Conservation (phyloP, 1,284 basidiomycete genomes). For the Trametes versicolor region DNA sequence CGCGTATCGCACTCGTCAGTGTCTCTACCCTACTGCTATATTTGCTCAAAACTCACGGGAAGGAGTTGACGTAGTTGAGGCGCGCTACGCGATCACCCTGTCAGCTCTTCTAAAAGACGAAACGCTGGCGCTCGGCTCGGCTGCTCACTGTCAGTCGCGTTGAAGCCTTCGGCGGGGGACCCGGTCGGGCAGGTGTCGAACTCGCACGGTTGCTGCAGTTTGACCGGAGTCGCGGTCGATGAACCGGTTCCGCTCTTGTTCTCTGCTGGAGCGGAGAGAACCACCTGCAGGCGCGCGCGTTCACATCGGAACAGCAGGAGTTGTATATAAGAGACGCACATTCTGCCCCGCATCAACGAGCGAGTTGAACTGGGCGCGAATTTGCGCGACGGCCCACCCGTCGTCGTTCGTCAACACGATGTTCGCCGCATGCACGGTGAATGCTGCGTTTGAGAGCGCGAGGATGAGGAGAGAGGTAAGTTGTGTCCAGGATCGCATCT, state of each 20-base stretch:
- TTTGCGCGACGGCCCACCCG: slow-evolving; percentile 61
- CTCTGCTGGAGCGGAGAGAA: slow-evolving; percentile 52
- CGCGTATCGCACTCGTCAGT: not conserved
- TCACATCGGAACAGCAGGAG: too few species aligned
- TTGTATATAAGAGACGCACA: too few species aligned
- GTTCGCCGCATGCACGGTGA: slow-evolving; percentile 10
- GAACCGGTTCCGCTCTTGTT: slow-evolving; percentile 55
- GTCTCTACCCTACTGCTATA: not conserved
- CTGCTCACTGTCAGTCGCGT: slow-evolving; percentile 53
- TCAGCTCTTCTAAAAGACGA: too few species aligned
- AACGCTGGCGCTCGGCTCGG: not conserved
- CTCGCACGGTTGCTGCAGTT: slow-evolving; percentile 49
- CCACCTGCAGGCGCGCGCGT: slow-evolving; percentile 41
- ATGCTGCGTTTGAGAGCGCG: not conserved
- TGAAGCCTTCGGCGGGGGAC: slow-evolving; percentile 55
- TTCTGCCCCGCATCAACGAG: slow-evolving; percentile 52
- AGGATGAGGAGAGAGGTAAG: not conserved
- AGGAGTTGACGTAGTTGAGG: slow-evolving; percentile 50
- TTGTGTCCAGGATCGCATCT: not conserved
- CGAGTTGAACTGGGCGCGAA: slow-evolving; percentile 55
- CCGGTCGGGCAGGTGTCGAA: slow-evolving; percentile 53
- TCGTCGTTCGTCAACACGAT: slow-evolving; percentile 57
- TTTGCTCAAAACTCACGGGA: slow-evolving; percentile 38
- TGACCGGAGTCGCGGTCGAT: slow-evolving; percentile 36
- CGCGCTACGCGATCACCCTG: slow-evolving; percentile 34